These are phyloP conservation scores for Cryphonectria naterciae DNA, from an alignment of 2,329 filamentous ascomycete genomes.

Conservation along the genomic window DNA sequence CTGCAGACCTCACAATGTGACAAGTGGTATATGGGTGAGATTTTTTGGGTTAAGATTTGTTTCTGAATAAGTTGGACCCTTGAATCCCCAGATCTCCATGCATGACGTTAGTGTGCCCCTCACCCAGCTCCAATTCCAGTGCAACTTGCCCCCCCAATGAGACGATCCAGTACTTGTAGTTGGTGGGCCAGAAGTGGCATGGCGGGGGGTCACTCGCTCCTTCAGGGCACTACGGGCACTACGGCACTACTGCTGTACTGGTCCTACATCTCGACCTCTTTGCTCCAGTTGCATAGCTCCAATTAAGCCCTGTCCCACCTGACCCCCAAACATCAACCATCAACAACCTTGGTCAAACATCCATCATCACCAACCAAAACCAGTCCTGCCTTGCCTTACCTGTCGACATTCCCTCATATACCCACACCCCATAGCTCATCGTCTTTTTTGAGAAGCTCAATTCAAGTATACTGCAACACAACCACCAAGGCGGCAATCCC, in stretches of 20 bases:
- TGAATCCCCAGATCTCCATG: slow-evolving; percentile 2
- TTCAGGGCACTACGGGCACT: background rate
- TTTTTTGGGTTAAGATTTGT: background rate
- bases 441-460: background rate
- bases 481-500: background rate
- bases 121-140: background rate
- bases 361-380: background rate
- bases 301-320: background rate
- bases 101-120: slow-evolving; percentile 6
- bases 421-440: background rate
- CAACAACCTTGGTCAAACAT: too few species aligned
- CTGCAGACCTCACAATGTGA: background rate
- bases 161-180: background rate
- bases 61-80: background rate
- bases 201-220: background rate
- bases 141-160: background rate
- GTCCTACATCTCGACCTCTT: background rate
- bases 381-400: background rate
- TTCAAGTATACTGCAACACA: background rate
- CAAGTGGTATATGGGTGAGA: background rate
- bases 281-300: slow-evolving; percentile 1
- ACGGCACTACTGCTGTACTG: background rate
- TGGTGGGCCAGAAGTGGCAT: background rate
- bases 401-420: background rate
- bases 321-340: background rate